Evolutionary conservation across 768 basidiomycete genomes (phyloP).

Genomic region (Trametes cubensis): DNA sequence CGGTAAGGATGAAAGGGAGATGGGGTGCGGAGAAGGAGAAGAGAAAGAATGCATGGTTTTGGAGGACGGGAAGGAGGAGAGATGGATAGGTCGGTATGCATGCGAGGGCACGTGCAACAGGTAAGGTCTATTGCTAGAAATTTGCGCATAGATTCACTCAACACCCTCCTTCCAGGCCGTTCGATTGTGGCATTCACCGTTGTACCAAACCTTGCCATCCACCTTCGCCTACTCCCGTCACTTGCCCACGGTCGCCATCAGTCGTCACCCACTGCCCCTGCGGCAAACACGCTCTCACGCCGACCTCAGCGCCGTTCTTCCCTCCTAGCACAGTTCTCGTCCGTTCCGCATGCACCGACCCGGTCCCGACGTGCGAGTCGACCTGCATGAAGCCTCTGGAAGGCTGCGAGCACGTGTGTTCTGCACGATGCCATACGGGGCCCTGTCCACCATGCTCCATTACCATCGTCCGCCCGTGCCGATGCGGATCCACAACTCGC

Average conservation of each 20-base stretch:
- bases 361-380: constrained; percentile 78
- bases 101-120: constrained; percentile 67
- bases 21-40: constrained; percentile 70
- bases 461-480: constrained; percentile 73
- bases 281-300: constrained; percentile 60
- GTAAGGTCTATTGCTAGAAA: constrained; percentile 34
- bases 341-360: constrained; percentile 60
- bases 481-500: constrained; percentile 77
- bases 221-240: constrained; percentile 54
- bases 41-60: constrained; percentile 43
- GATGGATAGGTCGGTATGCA: constrained; percentile 67
- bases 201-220: constrained; percentile 82
- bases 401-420: constrained; percentile 77
- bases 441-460: constrained; percentile 80
- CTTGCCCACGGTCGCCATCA: constrained; percentile 76
- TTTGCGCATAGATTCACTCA: not conserved
- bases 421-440: constrained; percentile 70
- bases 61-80: constrained; percentile 41
- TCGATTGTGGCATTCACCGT: constrained; percentile 76
- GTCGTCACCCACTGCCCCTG: constrained; percentile 80
- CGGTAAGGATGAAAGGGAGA: constrained; percentile 60
- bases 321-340: constrained; percentile 44
- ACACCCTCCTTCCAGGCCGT: constrained; percentile 45
- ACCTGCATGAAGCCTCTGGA: constrained; percentile 65
- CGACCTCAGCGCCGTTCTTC: constrained; percentile 36